These are phyloP conservation scores for Phylloporus scabripes DNA, from an alignment of 768 basidiomycete species.

Conservation along the genomic window DNA sequence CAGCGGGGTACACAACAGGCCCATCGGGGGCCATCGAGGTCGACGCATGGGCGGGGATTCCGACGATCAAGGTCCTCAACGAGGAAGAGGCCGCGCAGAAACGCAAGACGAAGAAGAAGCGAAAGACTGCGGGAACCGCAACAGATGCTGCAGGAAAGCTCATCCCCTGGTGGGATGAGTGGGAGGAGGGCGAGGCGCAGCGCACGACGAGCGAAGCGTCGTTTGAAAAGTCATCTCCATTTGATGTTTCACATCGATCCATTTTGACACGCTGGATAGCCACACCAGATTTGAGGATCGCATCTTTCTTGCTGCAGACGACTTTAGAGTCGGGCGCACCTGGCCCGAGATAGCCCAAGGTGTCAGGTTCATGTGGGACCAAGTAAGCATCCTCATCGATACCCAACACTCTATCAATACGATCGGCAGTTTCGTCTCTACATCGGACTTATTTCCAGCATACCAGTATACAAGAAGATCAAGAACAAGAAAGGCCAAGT, in stretches of 20 bases:
- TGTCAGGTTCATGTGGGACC: slow-evolving; percentile 29
- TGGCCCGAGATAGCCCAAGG: slow-evolving; percentile 29
- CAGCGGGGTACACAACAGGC: slow-evolving; percentile 17
- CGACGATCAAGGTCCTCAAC: slow-evolving; percentile 23
- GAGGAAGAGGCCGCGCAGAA: slow-evolving; percentile 18
- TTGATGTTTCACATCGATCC: neutral
- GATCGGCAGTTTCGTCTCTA: slow-evolving; percentile 28
- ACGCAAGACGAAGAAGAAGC: slow-evolving; percentile 12
- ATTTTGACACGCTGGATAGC: slow-evolving; percentile 2
- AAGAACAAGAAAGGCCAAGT: slow-evolving; percentile 16
- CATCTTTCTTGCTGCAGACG: slow-evolving; percentile 25
- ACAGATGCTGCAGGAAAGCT: slow-evolving; percentile 17
- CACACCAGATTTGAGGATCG: slow-evolving; percentile 16
- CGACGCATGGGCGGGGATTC: slow-evolving; percentile 20
- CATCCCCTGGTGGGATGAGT: slow-evolving; percentile 32
- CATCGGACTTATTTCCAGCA: slow-evolving; percentile 26
- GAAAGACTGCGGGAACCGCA: slow-evolving; percentile 18
- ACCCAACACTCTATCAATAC: neutral
- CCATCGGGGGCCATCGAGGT: slow-evolving; percentile 23
- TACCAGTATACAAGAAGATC: slow-evolving; percentile 29
- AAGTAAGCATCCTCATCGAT: slow-evolving; percentile 12
- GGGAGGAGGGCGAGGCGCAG: slow-evolving; percentile 24
- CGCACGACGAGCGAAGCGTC: slow-evolving; percentile 16
- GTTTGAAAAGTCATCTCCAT: slow-evolving; percentile 30
- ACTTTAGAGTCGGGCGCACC: slow-evolving; percentile 27